These are phyloP conservation scores for Massariosphaeria phaeospora DNA, from an alignment of 495 filamentous ascomycete species.

Conservation along the genomic window DNA sequence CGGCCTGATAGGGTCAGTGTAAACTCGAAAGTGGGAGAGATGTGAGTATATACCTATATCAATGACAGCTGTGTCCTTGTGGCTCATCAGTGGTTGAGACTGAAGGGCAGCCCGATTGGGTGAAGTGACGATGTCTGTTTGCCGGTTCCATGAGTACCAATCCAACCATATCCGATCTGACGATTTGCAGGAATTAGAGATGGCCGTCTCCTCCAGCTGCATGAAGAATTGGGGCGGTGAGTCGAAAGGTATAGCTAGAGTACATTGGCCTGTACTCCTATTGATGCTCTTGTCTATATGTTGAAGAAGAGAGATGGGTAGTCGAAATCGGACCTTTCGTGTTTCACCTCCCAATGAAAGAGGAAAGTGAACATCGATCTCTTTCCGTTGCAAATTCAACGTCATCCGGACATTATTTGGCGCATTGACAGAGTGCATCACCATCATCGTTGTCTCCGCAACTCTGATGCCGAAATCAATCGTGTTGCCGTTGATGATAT, in stretches of 20 bases:
- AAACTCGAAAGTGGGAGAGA: constrained; percentile 26
- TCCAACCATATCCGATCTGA: constrained; percentile 53
- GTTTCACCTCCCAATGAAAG: constrained; percentile 1
- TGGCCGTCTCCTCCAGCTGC: constrained; percentile 44
- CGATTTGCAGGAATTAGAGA: constrained; percentile 40
- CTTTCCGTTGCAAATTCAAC: constrained; percentile 37
- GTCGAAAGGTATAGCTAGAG: constrained; percentile 56
- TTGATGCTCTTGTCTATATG: constrained; percentile 48
- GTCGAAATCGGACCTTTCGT: constrained; percentile 48
- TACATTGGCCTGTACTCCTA: constrained; percentile 34
- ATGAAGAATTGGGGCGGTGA: constrained; percentile 63
- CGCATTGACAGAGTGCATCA: constrained; percentile 41
- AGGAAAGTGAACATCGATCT: constrained; percentile 37
- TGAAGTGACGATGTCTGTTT: constrained; percentile 60
- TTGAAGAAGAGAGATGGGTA: constrained; percentile 61
- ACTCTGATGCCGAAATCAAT: constrained; percentile 51
- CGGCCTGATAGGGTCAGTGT: constrained; percentile 49
- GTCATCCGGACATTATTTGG: constrained; percentile 28
- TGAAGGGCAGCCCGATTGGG: constrained; percentile 34
- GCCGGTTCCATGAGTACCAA: constrained; percentile 67
- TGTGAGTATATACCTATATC: constrained; percentile 61
- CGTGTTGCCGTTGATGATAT: constrained; percentile 15
- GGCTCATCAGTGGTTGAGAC: constrained; percentile 50
- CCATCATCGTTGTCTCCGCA: constrained; percentile 46
- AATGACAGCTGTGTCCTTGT: constrained; percentile 54